These are phyloP conservation scores for Butyriboletus loyo DNA, from an alignment of 768 basidiomycete genomes.

Conservation along the genomic window DNA sequence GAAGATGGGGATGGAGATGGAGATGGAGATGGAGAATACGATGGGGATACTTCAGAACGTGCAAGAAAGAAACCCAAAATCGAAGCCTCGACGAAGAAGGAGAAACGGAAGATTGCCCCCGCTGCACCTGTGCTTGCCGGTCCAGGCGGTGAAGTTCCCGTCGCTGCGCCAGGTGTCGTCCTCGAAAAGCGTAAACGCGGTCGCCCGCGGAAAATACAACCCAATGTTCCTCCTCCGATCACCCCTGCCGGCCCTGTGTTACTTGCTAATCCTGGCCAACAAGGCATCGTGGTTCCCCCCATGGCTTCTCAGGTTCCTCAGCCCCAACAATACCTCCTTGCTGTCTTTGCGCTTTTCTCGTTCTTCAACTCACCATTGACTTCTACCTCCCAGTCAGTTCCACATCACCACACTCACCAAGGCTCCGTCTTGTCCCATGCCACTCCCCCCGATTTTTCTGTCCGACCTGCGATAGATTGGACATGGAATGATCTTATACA, in stretches of 20 bases:
- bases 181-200: constrained; percentile 85
- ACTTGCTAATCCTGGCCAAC: constrained; percentile 14
- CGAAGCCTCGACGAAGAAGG: constrained; percentile 44
- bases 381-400: constrained; percentile 32
- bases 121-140: constrained; percentile 19
- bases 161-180: constrained; percentile 30
- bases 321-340: constrained; percentile 69
- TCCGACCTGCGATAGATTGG: constrained; percentile 31
- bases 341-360: constrained; percentile 80
- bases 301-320: constrained; percentile 13
- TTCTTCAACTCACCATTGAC: constrained; percentile 78
- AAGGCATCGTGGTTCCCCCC: constrained; percentile 13
- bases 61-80: constrained; percentile 66
- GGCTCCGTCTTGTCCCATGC: constrained; percentile 54
- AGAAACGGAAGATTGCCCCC: constrained; percentile 35
- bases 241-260: constrained; percentile 23
- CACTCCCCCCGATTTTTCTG: constrained; percentile 17
- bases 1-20: constrained; percentile 35
- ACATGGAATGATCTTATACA: constrained; percentile 56
- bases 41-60: constrained; percentile 39
- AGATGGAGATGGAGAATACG: constrained; percentile 37
- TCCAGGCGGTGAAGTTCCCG: constrained; percentile 24
- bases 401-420: constrained; percentile 48
- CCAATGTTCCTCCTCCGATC: constrained; percentile 39
- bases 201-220: constrained; percentile 69